Conservation (phyloP, 2,329 filamentous ascomycete species). For the Emmonsiellopsis sp. region DNA sequence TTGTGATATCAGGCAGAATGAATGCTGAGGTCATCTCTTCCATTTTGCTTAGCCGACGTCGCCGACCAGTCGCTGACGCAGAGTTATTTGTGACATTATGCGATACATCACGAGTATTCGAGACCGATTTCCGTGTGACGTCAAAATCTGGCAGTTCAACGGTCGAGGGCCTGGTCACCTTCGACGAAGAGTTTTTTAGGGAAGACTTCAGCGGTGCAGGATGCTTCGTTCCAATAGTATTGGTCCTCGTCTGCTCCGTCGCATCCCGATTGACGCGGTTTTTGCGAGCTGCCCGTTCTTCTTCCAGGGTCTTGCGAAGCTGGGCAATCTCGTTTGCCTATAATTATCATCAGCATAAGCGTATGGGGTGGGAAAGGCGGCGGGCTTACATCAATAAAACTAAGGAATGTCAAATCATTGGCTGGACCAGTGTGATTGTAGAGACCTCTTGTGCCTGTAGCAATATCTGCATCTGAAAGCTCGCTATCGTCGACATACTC, state of each 20-base stretch:
- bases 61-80: constrained; percentile 24
- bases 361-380: not conserved
- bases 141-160: constrained; percentile 11
- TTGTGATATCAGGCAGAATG: constrained; percentile 54
- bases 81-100: not conserved
- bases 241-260: constrained; percentile 27
- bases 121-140: not conserved
- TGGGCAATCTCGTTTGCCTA: constrained; percentile 41
- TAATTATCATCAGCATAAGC: constrained; percentile 5
- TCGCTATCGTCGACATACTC: constrained; percentile 20
- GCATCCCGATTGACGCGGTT: constrained; percentile 24
- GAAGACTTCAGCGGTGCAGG: constrained; percentile 44
- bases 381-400: constrained; percentile 39
- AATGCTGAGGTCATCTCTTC: constrained; percentile 55
- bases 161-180: constrained; percentile 23
- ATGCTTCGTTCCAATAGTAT: constrained; percentile 28
- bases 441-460: constrained; percentile 17
- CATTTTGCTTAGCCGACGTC: constrained; percentile 35
- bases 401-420: constrained; percentile 44
- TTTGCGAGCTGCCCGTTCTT: constrained; percentile 40
- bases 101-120: not conserved
- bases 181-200: constrained; percentile 39
- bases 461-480: constrained; percentile 19
- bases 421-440: constrained; percentile 15
- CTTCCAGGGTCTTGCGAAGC: constrained; percentile 46